Evolutionary conservation across 2,329 filamentous ascomycete species (phyloP).

Genomic region (Fusarium camptoceras): DNA sequence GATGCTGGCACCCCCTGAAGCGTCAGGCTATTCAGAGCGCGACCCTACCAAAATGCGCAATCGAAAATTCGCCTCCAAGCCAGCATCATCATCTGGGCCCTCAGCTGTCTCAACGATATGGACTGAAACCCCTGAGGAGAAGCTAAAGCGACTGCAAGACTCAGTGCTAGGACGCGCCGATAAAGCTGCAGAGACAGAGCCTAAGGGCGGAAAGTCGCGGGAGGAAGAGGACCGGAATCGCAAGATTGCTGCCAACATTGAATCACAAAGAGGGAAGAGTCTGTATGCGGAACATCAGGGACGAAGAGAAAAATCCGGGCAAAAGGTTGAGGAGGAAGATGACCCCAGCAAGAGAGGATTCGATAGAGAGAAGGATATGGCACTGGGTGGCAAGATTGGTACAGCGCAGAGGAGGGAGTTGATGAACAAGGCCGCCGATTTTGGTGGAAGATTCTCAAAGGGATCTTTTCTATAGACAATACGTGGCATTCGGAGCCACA

Average conservation of each 20-base stretch:
- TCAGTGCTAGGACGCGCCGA: constrained; percentile 80
- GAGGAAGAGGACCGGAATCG: constrained; percentile 68
- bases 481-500: not conserved
- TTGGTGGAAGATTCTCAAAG: constrained; percentile 83
- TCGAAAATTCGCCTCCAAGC: constrained; percentile 82
- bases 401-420: constrained; percentile 81
- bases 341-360: constrained; percentile 91
- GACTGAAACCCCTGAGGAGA: constrained; percentile 93
- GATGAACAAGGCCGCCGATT: constrained; percentile 81
- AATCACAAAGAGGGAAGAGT: constrained; percentile 67
- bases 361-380: constrained; percentile 95
- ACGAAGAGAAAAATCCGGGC: constrained; percentile 47
- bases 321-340: constrained; percentile 74
- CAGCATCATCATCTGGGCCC: constrained; percentile 51
- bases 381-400: constrained; percentile 76
- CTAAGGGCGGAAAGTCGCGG: constrained; percentile 54
- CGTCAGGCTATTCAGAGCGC: constrained; percentile 67
- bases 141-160: constrained; percentile 81
- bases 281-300: constrained; percentile 68
- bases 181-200: constrained; percentile 54
- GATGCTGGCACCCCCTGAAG: constrained; percentile 79
- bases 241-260: constrained; percentile 62
- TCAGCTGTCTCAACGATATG: constrained; percentile 75
- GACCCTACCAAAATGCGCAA: constrained; percentile 87
- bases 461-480: constrained; percentile 69